Conservation (phyloP, 2,329 filamentous ascomycete genomes). For the Penicillium freii region DNA sequence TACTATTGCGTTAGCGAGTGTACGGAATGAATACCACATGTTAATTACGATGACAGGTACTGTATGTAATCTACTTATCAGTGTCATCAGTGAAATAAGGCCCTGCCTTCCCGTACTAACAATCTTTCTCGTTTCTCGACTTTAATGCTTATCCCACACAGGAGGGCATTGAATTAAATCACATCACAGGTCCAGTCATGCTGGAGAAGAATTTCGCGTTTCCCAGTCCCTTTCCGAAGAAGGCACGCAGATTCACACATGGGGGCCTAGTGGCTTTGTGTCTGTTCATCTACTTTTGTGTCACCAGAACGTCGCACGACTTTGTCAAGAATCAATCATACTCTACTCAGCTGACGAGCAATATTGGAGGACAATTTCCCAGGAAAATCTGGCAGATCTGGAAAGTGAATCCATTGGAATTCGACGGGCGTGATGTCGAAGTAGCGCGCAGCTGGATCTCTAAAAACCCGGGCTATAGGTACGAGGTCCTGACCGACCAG, state of each 20-base stretch:
- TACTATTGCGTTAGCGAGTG: neutral
- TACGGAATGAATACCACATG: neutral
- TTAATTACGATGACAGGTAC: constrained; percentile 1
- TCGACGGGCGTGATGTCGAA: constrained; percentile 62
- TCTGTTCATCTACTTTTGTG: constrained; percentile 3
- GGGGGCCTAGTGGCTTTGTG: constrained; percentile 3
- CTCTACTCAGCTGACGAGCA: neutral
- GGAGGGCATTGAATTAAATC: neutral
- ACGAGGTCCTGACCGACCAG: constrained; percentile 67
- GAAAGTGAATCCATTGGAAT: constrained; percentile 67
- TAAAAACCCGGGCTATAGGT: constrained; percentile 65
- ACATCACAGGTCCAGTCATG: constrained; percentile 2
- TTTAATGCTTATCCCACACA: constrained; percentile 54
- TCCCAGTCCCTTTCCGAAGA: constrained; percentile 3
- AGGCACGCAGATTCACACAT: constrained; percentile 9
- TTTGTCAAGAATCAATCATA: neutral
- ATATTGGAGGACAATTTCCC: constrained; percentile 47
- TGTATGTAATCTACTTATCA: neutral
- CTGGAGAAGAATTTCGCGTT: constrained; percentile 3
- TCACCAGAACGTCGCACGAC: neutral
- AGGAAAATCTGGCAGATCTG: constrained; percentile 75
- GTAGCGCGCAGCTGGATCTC: constrained; percentile 63
- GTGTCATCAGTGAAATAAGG: neutral
- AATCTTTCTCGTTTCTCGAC: constrained; percentile 45
- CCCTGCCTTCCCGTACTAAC: neutral